These are phyloP conservation scores for Syzygium jambos DNA, from an alignment of 345 rosid genomes.

Conservation along the genomic window DNA sequence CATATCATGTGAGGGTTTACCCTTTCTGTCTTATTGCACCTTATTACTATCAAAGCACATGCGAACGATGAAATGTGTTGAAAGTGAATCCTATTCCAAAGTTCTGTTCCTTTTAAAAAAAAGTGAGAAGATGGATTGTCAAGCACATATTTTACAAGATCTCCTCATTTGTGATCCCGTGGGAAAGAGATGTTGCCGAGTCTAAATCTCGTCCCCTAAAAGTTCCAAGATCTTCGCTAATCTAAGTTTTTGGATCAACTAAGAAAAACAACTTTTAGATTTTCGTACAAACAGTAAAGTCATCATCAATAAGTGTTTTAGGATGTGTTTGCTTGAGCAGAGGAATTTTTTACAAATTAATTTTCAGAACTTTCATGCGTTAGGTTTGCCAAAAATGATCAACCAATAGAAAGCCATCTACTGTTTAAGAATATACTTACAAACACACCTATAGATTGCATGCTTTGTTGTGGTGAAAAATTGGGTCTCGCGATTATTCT, in stretches of 20 bases:
- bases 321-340: neutral
- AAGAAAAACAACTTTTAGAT: neutral
- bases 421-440: neutral
- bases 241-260: neutral
- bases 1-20: neutral
- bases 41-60: neutral
- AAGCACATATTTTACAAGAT: neutral
- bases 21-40: neutral
- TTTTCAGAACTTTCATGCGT: neutral
- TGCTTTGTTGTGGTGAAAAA: neutral
- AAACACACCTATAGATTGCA: neutral
- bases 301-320: neutral
- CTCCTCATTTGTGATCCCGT: neutral
- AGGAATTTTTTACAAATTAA: neutral
- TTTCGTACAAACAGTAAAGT: neutral
- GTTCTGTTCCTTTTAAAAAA: neutral
- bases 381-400: neutral
- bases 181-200: neutral
- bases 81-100: neutral
- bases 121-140: neutral
- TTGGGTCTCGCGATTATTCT: no score
- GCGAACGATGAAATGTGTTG: neutral
- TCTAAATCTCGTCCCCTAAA: neutral
- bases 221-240: neutral
- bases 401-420: neutral